Conservation (phyloP, 2,329 filamentous ascomycete genomes). For the Aspergillus fumigatus region DNA sequence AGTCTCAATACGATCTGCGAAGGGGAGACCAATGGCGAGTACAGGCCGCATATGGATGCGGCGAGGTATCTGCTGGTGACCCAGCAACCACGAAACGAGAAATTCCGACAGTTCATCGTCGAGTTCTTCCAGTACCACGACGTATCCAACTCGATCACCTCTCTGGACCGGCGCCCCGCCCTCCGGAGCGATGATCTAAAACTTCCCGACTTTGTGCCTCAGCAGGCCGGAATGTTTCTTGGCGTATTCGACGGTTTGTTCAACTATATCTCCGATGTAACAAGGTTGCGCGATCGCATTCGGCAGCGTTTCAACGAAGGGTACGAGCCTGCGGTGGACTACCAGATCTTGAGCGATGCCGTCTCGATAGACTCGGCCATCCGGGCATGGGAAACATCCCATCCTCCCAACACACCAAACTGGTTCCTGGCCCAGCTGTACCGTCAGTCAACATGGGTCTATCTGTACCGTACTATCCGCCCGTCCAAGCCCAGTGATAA, state of each 20-base stretch:
- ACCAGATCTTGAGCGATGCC: conserved; percentile 66
- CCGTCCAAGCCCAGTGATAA: conserved; percentile 52
- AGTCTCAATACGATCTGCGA: conserved; percentile 59
- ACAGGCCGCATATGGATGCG: conserved; percentile 72
- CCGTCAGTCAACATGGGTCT: conserved; percentile 60
- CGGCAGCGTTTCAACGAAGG: conserved; percentile 60
- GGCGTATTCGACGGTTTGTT: conserved; percentile 82
- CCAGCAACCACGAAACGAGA: conserved; percentile 57
- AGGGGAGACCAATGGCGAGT: conserved; percentile 62
- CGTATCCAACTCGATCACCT: conserved; percentile 55
- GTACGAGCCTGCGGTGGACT: conserved; percentile 66
- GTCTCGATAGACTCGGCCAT: conserved; percentile 72
- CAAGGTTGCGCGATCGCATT: conserved; percentile 69
- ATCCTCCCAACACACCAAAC: conserved; percentile 48
- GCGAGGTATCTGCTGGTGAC: conserved; percentile 67
- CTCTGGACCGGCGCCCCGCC: conserved; percentile 49
- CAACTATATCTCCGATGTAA: conserved; percentile 72
- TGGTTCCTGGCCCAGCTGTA: conserved; percentile 57
- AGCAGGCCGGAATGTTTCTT: conserved; percentile 59
- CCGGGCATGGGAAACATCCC: conserved; percentile 65
- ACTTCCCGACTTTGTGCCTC: conserved; percentile 51
- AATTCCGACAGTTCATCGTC: conserved; percentile 67
- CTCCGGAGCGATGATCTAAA: conserved; percentile 51
- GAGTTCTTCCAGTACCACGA: conserved; percentile 83
- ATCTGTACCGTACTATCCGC: conserved; percentile 58